These are phyloP conservation scores for Tarenaya hassleriana DNA, from an alignment of 345 rosid genomes.

Conservation along the genomic window DNA sequence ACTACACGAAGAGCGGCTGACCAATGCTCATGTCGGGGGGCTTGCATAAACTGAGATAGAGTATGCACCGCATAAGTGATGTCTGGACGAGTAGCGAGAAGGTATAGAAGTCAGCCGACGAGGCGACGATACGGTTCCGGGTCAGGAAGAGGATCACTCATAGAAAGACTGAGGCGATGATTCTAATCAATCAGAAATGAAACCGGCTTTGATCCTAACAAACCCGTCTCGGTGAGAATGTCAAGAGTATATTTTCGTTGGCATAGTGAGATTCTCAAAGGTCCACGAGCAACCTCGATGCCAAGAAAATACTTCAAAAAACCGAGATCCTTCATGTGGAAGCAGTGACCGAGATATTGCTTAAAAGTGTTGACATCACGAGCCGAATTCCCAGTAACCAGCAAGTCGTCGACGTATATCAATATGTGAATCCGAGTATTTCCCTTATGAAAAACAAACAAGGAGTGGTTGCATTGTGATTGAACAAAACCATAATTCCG, in stretches of 20 bases:
- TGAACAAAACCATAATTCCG: not conserved
- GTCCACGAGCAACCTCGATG: not conserved
- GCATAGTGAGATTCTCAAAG: not conserved
- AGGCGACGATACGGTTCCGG: too few species aligned
- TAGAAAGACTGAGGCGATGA: too few species aligned
- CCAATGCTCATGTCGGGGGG: too few species aligned
- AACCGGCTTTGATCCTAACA: not conserved
- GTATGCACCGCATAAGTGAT: too few species aligned
- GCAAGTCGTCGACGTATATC: slow-evolving; percentile 6
- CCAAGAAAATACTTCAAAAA: slow-evolving; percentile 13
- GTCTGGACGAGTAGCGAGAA: too few species aligned
- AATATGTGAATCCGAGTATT: not conserved
- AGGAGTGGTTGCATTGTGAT: not conserved
- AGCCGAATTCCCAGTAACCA: not conserved
- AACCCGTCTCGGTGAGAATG: slow-evolving; percentile 1
- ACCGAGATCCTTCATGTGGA: slow-evolving; percentile 12
- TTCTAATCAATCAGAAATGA: not conserved
- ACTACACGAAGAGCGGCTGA: too few species aligned
- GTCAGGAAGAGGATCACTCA: too few species aligned
- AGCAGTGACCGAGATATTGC: not conserved
- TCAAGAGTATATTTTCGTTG: slow-evolving; percentile 11
- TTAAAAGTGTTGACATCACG: not conserved
- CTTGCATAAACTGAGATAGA: too few species aligned
- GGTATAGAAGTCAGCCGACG: too few species aligned
- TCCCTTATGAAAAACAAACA: not conserved